phyloP scores from a whole-genome alignment of 2,329 filamentous ascomycete species.

The Monosporascus cannonballus region DNA sequence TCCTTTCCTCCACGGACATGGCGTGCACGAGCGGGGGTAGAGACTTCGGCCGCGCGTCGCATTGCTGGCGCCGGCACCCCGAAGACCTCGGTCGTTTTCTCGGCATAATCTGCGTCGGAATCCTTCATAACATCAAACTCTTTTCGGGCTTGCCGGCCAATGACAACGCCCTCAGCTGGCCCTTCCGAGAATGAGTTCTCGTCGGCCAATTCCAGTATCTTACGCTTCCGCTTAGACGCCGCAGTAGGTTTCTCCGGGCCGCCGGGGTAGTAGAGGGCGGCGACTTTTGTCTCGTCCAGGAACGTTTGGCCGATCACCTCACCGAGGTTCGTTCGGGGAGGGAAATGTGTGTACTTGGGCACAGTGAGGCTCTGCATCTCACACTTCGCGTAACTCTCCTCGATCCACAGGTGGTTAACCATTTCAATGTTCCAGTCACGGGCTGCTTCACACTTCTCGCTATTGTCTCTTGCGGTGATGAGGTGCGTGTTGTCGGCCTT shows the following conservation, averaged over 20 bases:
- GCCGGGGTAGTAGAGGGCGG: conserved; percentile 65
- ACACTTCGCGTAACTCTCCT: conserved; percentile 93
- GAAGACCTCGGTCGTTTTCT: conserved; percentile 26
- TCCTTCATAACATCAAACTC: conserved; percentile 41
- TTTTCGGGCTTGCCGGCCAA: conserved; percentile 33
- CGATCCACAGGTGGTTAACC: conserved; percentile 93
- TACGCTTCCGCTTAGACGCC: conserved; percentile 41
- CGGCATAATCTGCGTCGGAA: conserved; percentile 29
- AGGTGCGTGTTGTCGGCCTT: conserved; percentile 94
- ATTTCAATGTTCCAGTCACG: conserved; percentile 87
- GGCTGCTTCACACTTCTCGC: conserved; percentile 90
- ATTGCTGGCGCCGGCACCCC: conserved; percentile 24
- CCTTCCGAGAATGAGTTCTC: conserved; percentile 44
- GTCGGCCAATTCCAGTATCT: conserved; percentile 42
- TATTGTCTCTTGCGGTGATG: conserved; percentile 80
- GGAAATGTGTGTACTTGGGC: conserved; percentile 78
- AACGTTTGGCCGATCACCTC: conserved; percentile 89
- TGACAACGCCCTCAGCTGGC: conserved; percentile 40
- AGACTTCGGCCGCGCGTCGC: conserved; percentile 27
- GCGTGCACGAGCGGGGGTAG: conserved; percentile 48
- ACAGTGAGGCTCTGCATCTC: conserved; percentile 66
- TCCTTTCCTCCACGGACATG: conserved; percentile 63
- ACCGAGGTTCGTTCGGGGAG: conserved; percentile 80
- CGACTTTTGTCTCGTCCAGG: conserved; percentile 58
- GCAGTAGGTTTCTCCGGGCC: conserved; percentile 39